Evolutionary conservation across 805 yeast genomes (phyloP), one percentile per base, ranked within the genome.

Genomic region (Metschnikowia corniflorae): DNA sequence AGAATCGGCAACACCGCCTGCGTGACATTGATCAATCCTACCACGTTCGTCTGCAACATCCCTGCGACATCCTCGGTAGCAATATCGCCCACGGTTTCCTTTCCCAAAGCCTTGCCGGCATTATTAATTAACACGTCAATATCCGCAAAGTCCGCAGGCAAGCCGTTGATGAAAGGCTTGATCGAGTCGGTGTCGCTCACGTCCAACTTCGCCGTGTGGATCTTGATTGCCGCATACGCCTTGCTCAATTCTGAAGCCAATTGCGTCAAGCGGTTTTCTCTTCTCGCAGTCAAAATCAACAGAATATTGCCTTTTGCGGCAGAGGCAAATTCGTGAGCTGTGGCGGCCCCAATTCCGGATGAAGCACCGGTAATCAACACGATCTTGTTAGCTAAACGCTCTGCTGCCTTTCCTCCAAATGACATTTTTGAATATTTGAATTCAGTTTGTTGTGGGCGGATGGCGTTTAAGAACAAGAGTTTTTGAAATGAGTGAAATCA

Each of bases 281-380:
- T 55, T 46, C 70, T 57, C 7, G 70, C 70, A 5, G 68, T 59
- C 42, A 65, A 54, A 23, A 65, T 54, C 39, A 65, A 54, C 43
- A 49, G 60, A 40, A 64, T 54, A 23, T 61, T 49, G 14, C 70
- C 70, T 37, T 61, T 55, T 26, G 68, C 55, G 15, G 69, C 68
- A 16, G 69, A 78, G 28, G 96, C 93, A 48, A 86, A 79, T 57
- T 89, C 95, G 31, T 72, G 61, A 12, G 97, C 97, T 8, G 96
- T 88, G 36, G 95, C 93, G 48, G 78, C 78, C 9, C 97, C 98
- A 53, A 91, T 91, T 38, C 97, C 97, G 12, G 96, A 80, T 17
- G 96, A 86, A 6, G 97, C 97, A 44, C 97, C 97, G n/a, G 97
- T 65, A 30, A 65, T 60, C 27, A 65, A 51, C 7, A 65, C 46